Evolutionary conservation across 2,329 filamentous ascomycete genomes (phyloP), one percentile per base, ranked within the genome.

Genomic region (Diaporthe citri): DNA sequence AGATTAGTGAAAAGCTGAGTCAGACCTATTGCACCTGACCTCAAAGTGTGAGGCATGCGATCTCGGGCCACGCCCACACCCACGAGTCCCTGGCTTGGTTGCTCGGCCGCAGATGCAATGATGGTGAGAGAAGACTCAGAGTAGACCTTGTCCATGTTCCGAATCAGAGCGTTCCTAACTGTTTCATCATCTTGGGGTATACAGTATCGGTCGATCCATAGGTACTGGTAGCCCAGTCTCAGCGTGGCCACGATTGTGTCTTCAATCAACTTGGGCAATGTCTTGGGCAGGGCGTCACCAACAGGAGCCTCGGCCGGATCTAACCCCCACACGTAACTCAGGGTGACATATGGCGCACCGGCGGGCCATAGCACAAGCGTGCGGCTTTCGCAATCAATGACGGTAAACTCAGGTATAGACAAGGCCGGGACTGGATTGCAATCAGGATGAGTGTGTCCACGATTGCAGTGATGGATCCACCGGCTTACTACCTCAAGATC

Each of bases 171-270:
- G 39, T 76, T 76, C 28, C 80, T 80, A 0, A 3, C 62, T 5
- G 3, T 1, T 13, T 64, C n/a, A 12, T 79, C 39, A 56, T 82
- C 79, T 2, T 80, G 76, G 0, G 78, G 76, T 46, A 85, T 82
- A 59, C 84, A 86, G 2, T 82, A 79, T 36, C 79, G 78, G 72
- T 85, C 84, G 2, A 86, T 80, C 84, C 85, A 86, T 3, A 86
- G 79, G 71, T 85, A 83, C 7, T 80, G 76, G 12, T 83, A 76
- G 0, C 83, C 82, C 9, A 86, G 77, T 3, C 79, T 75, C 13
- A 77, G 79, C 0, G 82, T 80, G 8, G 83, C 70, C 22, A 34
- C 17, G 12, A 75, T 72, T 36, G 60, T 41, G 20, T 72, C 67
- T 43, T 66, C 59, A 71, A 72, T 75, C 31, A 72, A 34, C 36